Percentiles rank a stretch among this genome's conserved stretches.
These are phyloP conservation scores for Globisporangium cylindrosporum DNA, from an alignment of 352 stramenopile genomes.

Conservation along the genomic window DNA sequence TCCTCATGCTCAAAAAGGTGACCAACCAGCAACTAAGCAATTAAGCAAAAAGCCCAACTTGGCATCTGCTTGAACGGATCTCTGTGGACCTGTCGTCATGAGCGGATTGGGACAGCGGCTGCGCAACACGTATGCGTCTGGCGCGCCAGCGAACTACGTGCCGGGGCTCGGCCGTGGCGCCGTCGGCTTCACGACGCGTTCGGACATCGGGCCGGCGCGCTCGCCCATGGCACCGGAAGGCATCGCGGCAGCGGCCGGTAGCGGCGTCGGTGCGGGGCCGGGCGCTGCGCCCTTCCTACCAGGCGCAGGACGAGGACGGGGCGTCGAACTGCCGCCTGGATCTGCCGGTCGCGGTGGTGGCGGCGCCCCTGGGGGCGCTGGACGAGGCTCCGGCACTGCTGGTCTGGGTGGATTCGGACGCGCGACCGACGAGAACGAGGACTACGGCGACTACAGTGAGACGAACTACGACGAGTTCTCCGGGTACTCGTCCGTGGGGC, in stretches of 20 bases:
- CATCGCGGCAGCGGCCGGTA: not conserved
- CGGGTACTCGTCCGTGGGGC: conserved; percentile 75
- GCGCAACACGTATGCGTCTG: conserved; percentile 83
- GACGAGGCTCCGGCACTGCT: conserved; percentile 73
- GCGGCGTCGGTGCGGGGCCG: not conserved
- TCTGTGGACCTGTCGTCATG: conserved; percentile 30
- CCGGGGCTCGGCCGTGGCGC: conserved; percentile 94
- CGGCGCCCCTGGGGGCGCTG: conserved; percentile 28
- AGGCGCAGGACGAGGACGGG: conserved; percentile 82
- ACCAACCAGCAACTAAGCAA: too few species aligned
- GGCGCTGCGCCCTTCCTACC: conserved; percentile 73
- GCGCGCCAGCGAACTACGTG: conserved; percentile 94
- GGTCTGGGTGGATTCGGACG: conserved; percentile 81
- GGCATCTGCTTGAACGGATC: not conserved
- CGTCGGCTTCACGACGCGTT: conserved; percentile 96
- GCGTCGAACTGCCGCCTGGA: conserved; percentile 21
- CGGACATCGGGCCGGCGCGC: conserved; percentile 93
- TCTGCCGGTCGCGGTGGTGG: conserved; percentile 19
- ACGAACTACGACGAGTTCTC: conserved; percentile 92
- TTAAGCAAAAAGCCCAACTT: too few species aligned
- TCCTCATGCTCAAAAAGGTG: too few species aligned
- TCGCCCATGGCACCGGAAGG: conserved; percentile 26
- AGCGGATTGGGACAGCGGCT: conserved; percentile 67
- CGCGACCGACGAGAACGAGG: conserved; percentile 85
- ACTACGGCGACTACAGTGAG: conserved; percentile 89